phyloP scores from a whole-genome alignment of 78 protist species.

The Creolimax fragrantissima region DNA sequence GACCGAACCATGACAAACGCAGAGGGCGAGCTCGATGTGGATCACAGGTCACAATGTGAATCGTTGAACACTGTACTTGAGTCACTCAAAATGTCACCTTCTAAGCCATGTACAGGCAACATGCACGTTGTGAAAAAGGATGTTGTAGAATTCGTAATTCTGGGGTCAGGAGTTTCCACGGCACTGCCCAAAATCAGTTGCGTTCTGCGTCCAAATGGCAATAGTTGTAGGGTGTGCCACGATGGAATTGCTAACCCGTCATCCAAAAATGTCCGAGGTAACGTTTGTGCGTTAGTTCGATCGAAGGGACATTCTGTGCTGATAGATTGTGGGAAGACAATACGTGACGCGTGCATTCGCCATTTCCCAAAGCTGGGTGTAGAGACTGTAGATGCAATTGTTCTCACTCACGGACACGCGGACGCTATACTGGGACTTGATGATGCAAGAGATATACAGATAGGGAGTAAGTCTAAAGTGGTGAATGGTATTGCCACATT shows the following conservation, averaged over 20 bases:
- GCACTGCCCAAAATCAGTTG: not conserved
- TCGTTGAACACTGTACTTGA: too few relatives aligned
- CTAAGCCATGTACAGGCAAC: too few relatives aligned
- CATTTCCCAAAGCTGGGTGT: not conserved
- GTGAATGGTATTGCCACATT: not conserved
- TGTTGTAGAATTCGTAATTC: not conserved
- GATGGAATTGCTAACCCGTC: not conserved
- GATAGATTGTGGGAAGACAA: not conserved
- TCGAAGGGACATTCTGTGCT: not conserved
- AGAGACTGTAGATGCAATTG: not conserved
- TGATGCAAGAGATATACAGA: not conserved
- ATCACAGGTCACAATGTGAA: too few relatives aligned
- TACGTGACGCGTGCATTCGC: not conserved
- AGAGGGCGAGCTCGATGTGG: too few relatives aligned
- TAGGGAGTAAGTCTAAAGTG: not conserved
- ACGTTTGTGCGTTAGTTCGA: not conserved
- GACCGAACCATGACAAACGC: too few relatives aligned
- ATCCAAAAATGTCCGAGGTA: not conserved
- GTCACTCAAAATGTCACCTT: too few relatives aligned
- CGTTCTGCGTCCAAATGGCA: not conserved
- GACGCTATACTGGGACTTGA: not conserved
- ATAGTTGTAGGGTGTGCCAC: not conserved
- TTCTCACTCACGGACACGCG: not conserved
- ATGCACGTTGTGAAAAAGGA: too few relatives aligned
- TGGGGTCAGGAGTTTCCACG: not conserved